Evolutionary conservation across 2,329 filamentous ascomycete genomes (phyloP).

Genomic region (Diaporthe australafricana): DNA sequence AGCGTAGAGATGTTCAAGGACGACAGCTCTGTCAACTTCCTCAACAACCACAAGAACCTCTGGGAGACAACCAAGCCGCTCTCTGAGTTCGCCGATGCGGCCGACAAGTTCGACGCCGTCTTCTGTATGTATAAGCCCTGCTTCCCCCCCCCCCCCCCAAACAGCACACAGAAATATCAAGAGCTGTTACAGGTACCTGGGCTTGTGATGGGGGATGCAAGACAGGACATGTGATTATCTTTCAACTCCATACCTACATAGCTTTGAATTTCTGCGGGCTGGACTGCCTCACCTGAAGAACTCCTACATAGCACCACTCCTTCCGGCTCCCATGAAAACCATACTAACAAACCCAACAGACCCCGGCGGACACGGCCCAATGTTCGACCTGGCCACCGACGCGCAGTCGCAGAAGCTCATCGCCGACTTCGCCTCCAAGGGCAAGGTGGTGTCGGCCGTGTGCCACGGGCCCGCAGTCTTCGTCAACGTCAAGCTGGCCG

Average conservation of each 20-base stretch:
- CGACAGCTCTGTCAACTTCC: conserved; percentile 63
- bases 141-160: no score
- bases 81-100: conserved; percentile 64
- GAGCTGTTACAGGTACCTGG: no score
- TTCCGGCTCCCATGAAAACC: neutral
- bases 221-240: no score
- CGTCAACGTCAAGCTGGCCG: conserved; percentile 63
- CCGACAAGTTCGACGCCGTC: conserved; percentile 70
- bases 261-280: no score
- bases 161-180: no score
- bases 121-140: conserved; percentile 50
- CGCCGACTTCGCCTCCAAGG: conserved; percentile 69
- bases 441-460: conserved; percentile 74
- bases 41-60: conserved; percentile 64
- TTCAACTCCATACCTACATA: no score
- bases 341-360: conserved; percentile 35
- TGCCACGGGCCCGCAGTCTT: conserved; percentile 77
- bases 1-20: conserved; percentile 70
- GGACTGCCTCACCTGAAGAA: no score
- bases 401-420: conserved; percentile 68
- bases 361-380: conserved; percentile 71
- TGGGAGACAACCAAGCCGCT: conserved; percentile 75
- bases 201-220: no score
- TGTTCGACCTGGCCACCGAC: conserved; percentile 74
- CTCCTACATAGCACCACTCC: neutral